Evolutionary conservation across 2,329 filamentous ascomycete species (phyloP), one percentile per base, ranked within the genome.

Genomic region (Fusarium guadeloupense): DNA sequence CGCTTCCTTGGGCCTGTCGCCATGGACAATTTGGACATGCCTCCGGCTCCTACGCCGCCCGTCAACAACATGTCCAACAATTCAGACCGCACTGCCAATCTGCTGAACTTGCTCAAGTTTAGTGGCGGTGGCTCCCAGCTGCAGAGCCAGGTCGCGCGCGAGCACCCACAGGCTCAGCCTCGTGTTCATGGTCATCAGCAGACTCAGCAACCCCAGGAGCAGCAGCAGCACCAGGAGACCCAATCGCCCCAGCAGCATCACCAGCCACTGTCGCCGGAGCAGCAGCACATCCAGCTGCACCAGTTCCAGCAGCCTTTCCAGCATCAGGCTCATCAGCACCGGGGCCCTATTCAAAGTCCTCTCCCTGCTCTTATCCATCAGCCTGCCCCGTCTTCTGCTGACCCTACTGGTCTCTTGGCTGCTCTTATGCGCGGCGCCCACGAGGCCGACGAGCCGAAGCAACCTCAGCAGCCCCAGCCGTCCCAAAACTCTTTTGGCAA

Each of bases 101-200:
- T 88, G 66, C 76, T 88, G 70, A 87, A 84, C 64, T 77, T 88
- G 50, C 80, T 88, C 72, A 88, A 88, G 78, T 87, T 86, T 68
- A 85, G 81, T 62, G 77, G 78, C 39, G 69, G 65, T 49, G 66
- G 65, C 48, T 69, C 71, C 40, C 77, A 76, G 59, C 62, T 74
- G 59, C 75, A 76, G 63, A 72, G 68, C 20, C 74, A 75, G 56
- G 57, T 66, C 59, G 64, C 64, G 40, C 67, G 64, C 47, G 67
- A 69, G 46, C 69, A 71, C 39, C 58, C 60, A 33, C 68, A 67
- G 50, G 67, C 62, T 35, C 35, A 54, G 21, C 54, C 55, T 14
- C 54, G 44, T 26, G 40, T 23, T 19, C 55, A 59, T 14, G 31
- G 23, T 10, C 53, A 56, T 26, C 63, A 61, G 35, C 63, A 69